Percentiles rank a stretch among this genome's conserved stretches.
These are phyloP conservation scores for Sechiopsis laciniata DNA, from an alignment of 306 rosid genomes.

Conservation along the genomic window DNA sequence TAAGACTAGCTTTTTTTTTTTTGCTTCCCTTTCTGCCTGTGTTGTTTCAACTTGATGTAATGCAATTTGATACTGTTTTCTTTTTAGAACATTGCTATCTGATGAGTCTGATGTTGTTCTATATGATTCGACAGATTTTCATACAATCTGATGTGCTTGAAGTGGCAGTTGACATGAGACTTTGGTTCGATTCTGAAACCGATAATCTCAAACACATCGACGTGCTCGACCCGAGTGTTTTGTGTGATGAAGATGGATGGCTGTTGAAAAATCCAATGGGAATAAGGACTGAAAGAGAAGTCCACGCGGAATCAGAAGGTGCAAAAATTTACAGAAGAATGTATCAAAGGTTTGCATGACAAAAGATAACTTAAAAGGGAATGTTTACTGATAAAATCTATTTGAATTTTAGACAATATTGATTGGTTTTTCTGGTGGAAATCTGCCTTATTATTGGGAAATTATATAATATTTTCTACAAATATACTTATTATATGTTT, in stretches of 20 bases:
- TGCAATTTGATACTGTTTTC: conserved; percentile 11
- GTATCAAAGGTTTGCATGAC: conserved; percentile 47
- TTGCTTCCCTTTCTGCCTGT: no score
- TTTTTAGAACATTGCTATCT: background rate
- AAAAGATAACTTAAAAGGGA: no score
- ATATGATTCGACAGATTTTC: conserved; percentile 49
- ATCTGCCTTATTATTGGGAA: background rate
- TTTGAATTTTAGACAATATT: background rate
- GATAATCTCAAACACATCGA: conserved; percentile 43
- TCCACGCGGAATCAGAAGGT: conserved; percentile 83
- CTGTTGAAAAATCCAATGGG: conserved; percentile 72
- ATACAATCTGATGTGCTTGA: conserved; percentile 69
- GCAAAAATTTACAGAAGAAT: conserved; percentile 61
- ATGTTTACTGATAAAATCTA: background rate
- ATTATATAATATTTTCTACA: background rate
- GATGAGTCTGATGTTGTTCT: background rate
- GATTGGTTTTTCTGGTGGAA: background rate
- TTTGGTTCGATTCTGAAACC: conserved; percentile 50
- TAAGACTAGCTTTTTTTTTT: no score
- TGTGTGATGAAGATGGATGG: conserved; percentile 75
- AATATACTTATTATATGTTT: background rate
- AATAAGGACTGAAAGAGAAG: conserved; percentile 83
- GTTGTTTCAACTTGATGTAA: background rate
- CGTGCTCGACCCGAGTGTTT: conserved; percentile 28
- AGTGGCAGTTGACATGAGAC: conserved; percentile 69